Evolutionary conservation across 108 stramenopile genomes (phyloP).

Genomic region (Schizochytrium sp.): DNA sequence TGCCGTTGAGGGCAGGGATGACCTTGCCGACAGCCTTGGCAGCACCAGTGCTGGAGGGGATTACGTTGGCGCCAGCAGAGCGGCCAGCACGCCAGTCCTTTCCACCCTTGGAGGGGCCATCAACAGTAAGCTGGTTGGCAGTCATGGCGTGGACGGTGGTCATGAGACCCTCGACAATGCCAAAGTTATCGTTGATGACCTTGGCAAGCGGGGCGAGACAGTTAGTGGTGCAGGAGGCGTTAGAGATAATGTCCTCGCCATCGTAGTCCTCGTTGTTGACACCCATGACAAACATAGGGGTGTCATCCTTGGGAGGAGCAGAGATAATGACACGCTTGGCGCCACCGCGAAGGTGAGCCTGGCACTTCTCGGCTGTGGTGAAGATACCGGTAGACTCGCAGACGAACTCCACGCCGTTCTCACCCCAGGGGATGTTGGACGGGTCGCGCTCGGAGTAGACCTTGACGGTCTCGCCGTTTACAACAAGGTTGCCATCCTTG

Average conservation of each 20-base stretch:
- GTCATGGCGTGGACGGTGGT: conserved; percentile 99
- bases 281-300: conserved; percentile 97
- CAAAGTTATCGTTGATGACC: conserved; percentile 97
- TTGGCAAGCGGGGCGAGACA: conserved; percentile 99
- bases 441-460: conserved; percentile 95
- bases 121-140: conserved; percentile 98
- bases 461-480: conserved; percentile 92
- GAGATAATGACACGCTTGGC: conserved; percentile 99
- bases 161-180: conserved; percentile 98
- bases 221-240: conserved; percentile 99
- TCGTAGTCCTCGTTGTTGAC: conserved; percentile 95
- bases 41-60: conserved; percentile 99
- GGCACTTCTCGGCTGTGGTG: conserved; percentile 94
- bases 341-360: conserved; percentile 94
- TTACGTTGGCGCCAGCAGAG: conserved; percentile 98
- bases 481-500: conserved; percentile 95
- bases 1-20: conserved; percentile 95
- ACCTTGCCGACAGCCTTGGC: conserved; percentile 99
- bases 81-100: conserved; percentile 99
- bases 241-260: conserved; percentile 94
- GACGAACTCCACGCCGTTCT: conserved; percentile 94
- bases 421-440: conserved; percentile 94
- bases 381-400: conserved; percentile 99
- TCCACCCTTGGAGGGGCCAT: conserved; percentile 93
- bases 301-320: conserved; percentile 99